Percentiles rank a stretch among this genome's conserved stretches.
Conservation (phyloP, 225 moss, liverwort and hornwort genomes). For the Marchantia polymorpha region DNA sequence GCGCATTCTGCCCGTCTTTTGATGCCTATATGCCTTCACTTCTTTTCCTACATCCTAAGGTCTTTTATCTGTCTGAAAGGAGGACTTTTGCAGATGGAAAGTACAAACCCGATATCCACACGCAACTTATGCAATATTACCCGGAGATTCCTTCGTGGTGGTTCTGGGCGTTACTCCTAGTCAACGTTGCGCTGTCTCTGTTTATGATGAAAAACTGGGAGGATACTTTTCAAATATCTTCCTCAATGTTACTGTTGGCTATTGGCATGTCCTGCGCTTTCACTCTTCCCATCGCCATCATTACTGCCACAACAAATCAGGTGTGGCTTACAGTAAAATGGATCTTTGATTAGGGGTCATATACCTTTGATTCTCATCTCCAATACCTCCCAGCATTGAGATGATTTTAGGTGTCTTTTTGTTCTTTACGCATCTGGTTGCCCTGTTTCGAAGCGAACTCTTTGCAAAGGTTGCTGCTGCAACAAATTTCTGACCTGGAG, state of each 20-base stretch:
- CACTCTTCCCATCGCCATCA: conserved; percentile 63
- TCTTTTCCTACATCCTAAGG: background rate
- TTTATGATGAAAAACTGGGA: conserved; percentile 46
- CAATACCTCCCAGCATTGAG: background rate
- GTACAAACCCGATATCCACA: conserved; percentile 57
- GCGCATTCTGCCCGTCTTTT: conserved; percentile 8
- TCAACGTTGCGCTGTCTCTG: conserved; percentile 38
- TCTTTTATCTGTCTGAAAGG: background rate
- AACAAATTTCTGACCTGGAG: background rate
- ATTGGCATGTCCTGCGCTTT: conserved; percentile 43
- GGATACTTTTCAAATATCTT: conserved; percentile 62
- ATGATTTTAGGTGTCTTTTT: background rate
- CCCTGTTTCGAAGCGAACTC: background rate
- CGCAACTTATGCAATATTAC: conserved; percentile 57
- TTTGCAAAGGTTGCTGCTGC: background rate
- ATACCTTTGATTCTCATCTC: background rate
- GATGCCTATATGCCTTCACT: background rate
- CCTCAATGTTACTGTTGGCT: conserved; percentile 51
- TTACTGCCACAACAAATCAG: conserved; percentile 76
- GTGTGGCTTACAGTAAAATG: conserved; percentile 21
- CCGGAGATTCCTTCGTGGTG: conserved; percentile 61
- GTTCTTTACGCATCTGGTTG: background rate
- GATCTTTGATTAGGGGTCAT: too few relatives aligned
- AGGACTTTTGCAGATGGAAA: conserved; percentile 44
- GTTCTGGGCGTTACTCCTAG: conserved; percentile 57